A percentile compares a stretch with the other conserved stretches of the same genome.
Evolutionary conservation across 2,329 filamentous ascomycete genomes (phyloP).

Genomic region (Myrmaecium sp.): DNA sequence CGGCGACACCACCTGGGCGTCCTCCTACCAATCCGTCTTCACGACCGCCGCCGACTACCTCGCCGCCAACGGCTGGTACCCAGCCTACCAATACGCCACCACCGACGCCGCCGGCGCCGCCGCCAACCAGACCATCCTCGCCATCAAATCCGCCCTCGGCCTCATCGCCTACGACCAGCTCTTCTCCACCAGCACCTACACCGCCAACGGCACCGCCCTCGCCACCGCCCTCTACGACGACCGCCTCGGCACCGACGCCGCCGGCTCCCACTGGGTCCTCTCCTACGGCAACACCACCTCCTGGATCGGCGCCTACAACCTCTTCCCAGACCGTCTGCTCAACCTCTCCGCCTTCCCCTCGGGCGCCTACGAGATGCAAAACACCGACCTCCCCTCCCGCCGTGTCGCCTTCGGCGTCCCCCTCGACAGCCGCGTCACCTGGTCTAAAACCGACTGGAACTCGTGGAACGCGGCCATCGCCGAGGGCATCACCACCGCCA

Average conservation of each 20-base stretch:
- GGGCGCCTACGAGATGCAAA: conserved; percentile 19
- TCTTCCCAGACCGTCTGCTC: conserved; percentile 25
- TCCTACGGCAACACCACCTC: conserved; percentile 17
- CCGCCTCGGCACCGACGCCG: conserved; percentile 3
- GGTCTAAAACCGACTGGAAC: conserved; percentile 29
- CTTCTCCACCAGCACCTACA: conserved; percentile 20
- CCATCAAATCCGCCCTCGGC: conserved; percentile 30
- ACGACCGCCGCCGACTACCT: conserved; percentile 26
- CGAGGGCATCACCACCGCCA: no score
- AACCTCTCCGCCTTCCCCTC: conserved; percentile 21
- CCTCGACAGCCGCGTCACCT: conserved; percentile 23
- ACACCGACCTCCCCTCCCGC: conserved; percentile 19
- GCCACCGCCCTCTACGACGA: conserved; percentile 4
- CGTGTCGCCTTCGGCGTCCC: conserved; percentile 21
- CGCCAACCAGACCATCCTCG: conserved; percentile 29
- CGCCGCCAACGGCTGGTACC: conserved; percentile 21
- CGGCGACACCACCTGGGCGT: conserved; percentile 20
- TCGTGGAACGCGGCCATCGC: conserved; percentile 22
- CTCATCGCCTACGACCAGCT: conserved; percentile 28
- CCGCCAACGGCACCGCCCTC: conserved; percentile 17
- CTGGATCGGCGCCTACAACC: conserved; percentile 26
- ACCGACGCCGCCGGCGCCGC: conserved; percentile 25
- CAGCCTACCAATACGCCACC: conserved; percentile 23
- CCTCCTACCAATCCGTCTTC: conserved; percentile 19
- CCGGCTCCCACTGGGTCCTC: conserved; percentile 23